Base-by-base conservation (phyloP, 257 asterid species). In the Nicotiana attenuata region DNA sequence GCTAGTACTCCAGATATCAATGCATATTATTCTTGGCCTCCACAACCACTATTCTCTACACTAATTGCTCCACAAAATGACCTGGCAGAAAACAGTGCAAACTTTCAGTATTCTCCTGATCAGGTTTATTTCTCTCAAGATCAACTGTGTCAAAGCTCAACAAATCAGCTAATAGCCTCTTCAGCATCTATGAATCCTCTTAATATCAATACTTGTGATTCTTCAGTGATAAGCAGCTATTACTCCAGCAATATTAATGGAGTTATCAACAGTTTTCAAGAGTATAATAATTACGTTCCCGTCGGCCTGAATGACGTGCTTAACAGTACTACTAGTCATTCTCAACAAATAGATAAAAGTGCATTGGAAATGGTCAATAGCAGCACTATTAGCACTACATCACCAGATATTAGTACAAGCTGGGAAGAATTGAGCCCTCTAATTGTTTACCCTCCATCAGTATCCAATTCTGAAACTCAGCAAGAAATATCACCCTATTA, bases 341-440 rank as follows among this genome's bases (percentile, higher is more conserved):
- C 80, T 13, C 86, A 82, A 22, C 60, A 78, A 64, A 76, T 83
- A 80, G 89, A 85, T 56, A 85, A 73, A 55, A 14, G 81, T 59
- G 85, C 76, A 10, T 56, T 75, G 60, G 88, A 81, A n/a, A 81
- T 81, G 84, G 80, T 76, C 76, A 81, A 81, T 65, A 80, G 69
- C 47, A 82, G 85, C 69, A 83, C 77, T 8, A 84, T 61, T 5
- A 67, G 71, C 5, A 55, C 64, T 9, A 68, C 85, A 26, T 86
- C 89, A 53, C 87, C 82, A 19, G 91, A 86, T 64, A 79, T 22
- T 38, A 75, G 82, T 78, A 82, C 87, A 9, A 83, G 86, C 81
- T 87, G 89, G 85, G 89, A 82, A 67, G 89, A 86, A 45, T 45
- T 78, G 16, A 87, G 53, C 45, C 69, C 86, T 59, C 82, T 76